These are phyloP conservation scores for Seiridium cupressi DNA, from an alignment of 2,329 filamentous ascomycete genomes.

Conservation along the genomic window DNA sequence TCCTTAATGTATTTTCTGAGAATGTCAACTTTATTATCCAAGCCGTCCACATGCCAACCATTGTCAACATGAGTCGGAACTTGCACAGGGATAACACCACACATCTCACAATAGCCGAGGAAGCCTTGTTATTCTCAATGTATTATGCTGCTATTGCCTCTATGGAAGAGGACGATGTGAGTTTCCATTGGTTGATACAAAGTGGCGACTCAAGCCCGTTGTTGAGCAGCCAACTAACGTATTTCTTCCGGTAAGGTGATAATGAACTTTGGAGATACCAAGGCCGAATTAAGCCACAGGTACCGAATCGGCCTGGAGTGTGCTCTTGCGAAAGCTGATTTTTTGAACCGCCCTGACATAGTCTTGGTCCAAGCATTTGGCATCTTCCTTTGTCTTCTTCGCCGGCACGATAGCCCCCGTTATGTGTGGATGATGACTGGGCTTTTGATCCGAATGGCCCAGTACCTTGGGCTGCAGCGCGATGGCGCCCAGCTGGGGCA, in stretches of 20 bases:
- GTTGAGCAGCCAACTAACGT: conserved; percentile 8
- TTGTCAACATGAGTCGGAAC: conserved; percentile 60
- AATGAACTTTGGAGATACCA: conserved; percentile 48
- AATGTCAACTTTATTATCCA: conserved; percentile 74
- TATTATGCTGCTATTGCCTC: conserved; percentile 59
- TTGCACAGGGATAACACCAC: conserved; percentile 59
- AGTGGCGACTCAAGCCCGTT: neutral
- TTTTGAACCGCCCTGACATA: conserved; percentile 58
- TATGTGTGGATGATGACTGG: conserved; percentile 65
- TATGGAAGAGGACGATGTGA: conserved; percentile 59
- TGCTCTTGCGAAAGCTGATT: conserved; percentile 59
- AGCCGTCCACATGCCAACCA: conserved; percentile 67
- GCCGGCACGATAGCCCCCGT: conserved; percentile 47
- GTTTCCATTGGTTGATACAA: conserved; percentile 3
- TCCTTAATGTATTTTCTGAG: conserved; percentile 71
- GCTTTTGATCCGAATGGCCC: conserved; percentile 55
- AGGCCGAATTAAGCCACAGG: conserved; percentile 39
- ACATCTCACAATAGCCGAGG: conserved; percentile 41
- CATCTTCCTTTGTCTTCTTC: conserved; percentile 55
- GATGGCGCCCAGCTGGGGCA: conserved; percentile 53
- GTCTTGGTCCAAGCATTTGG: conserved; percentile 60
- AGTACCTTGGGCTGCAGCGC: conserved; percentile 54
- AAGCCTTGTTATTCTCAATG: conserved; percentile 64
- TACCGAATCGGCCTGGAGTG: conserved; percentile 57
- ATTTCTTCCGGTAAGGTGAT: conserved; percentile 39